phyloP scores from a whole-genome alignment of 768 basidiomycete genomes.

The Mycena venus region DNA sequence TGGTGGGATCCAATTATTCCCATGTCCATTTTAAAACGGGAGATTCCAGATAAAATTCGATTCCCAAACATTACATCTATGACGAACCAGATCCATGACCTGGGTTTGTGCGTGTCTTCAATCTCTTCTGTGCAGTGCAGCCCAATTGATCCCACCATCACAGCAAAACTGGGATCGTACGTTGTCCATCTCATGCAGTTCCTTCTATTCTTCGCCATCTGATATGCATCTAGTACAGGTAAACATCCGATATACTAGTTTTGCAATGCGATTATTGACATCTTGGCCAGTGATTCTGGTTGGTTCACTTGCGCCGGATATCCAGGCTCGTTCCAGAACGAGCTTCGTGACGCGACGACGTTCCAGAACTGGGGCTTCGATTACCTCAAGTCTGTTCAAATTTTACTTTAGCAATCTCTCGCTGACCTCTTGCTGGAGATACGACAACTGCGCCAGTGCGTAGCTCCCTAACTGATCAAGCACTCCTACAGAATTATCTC shows the following conservation, averaged over 20 bases:
- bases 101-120: conserved; percentile 63
- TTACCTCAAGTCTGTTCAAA: conserved; percentile 66
- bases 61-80: conserved; percentile 70
- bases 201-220: not conserved
- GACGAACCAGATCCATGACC: conserved; percentile 66
- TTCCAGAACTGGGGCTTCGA: conserved; percentile 79
- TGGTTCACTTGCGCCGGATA: conserved; percentile 79
- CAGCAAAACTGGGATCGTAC: conserved; percentile 59
- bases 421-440: conserved; percentile 40
- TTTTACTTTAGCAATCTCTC: not conserved
- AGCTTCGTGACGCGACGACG: conserved; percentile 65
- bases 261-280: not conserved
- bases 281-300: conserved; percentile 66
- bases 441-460: conserved; percentile 69
- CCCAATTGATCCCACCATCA: not conserved
- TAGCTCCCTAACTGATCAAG: not conserved
- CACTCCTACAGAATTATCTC: conserved; percentile 26
- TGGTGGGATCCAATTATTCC: not conserved
- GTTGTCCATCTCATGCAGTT: conserved; percentile 26
- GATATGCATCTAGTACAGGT: conserved; percentile 43
- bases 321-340: conserved; percentile 75
- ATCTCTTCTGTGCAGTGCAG: not conserved
- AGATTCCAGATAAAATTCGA: conserved; percentile 56
- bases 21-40: not conserved
- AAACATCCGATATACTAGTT: not conserved